Base-by-base conservation (phyloP, 2,329 filamentous ascomycete species). In the Xylariales sp. region DNA sequence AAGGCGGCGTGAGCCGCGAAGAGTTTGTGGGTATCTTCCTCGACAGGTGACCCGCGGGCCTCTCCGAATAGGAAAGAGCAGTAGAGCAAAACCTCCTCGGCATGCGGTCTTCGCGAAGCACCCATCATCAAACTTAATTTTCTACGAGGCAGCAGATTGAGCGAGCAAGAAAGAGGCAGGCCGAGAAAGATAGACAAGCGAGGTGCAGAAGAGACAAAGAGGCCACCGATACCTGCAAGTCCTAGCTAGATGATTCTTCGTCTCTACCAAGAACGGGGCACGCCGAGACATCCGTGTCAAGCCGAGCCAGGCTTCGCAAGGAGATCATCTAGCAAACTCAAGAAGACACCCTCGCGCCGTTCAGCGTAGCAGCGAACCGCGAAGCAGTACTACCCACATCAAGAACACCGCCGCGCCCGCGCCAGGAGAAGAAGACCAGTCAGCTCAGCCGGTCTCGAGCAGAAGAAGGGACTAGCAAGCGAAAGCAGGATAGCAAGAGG, bases 1-100 rank as follows among this genome's bases (percentile, higher is more conserved):
- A 97, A 74, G 94, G 94, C 10, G 94, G 87, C 63, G 89, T 92
- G 7, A 89, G 87, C 71, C 83, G 88, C 72, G 89, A 91, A 65
- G 90, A 92, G 78, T 92, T 92, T 76, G 86, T 90, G 60, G 87
- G 88, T 75, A 88, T 90, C 61, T 81, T 79, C 69, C 73, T 76
- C 55, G 76, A 78, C 18, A 75, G 74, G 73, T 77, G 75, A 77
- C 63, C 56, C 36, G 43, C 6, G 18, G 36, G 6, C 36, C 3
- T 6, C 1, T 54, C 14, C 30, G 0, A 34, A 18, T 10, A 30
- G 36, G 32, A 69, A 30, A 41, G 30, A 58, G 59, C 28, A 62
- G 16, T 12, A 58, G 45, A 64, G n/a, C 14, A 62, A 41, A 3
- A 23, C 9, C 48, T 32, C 23, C 59, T 46, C 50, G 30, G 34